A percentile compares a stretch with the other conserved stretches of the same genome.
These are phyloP conservation scores for Hypocreales sp. DNA, from an alignment of 2,329 filamentous ascomycete species.

Conservation along the genomic window DNA sequence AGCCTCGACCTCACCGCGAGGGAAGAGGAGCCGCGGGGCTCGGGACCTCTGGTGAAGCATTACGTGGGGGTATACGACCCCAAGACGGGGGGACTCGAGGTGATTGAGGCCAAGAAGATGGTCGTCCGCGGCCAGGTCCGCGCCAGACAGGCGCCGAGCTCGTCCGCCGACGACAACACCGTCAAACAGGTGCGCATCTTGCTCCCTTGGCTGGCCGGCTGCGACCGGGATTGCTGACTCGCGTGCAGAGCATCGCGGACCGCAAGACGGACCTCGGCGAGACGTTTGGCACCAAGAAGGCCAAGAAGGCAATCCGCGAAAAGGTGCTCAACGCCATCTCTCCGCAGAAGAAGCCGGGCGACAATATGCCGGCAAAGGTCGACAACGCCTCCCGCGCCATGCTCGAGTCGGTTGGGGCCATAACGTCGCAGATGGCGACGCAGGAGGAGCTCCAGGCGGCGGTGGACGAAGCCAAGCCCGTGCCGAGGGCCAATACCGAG, in stretches of 20 bases:
- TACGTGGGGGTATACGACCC: conserved; percentile 52
- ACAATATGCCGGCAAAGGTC: conserved; percentile 29
- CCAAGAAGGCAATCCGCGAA: conserved; percentile 59
- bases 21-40: conserved; percentile 22
- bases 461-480: conserved; percentile 54
- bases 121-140: conserved; percentile 41
- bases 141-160: conserved; percentile 33
- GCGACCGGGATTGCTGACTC: too few species aligned
- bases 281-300: conserved; percentile 75
- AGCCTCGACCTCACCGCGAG: conserved; percentile 44
- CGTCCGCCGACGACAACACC: conserved; percentile 23
- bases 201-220: neutral
- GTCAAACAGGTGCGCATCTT: conserved; percentile 12
- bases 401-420: conserved; percentile 45
- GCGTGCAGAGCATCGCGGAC: conserved; percentile 40
- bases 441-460: conserved; percentile 48
- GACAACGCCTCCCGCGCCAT: conserved; percentile 42
- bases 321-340: conserved; percentile 57
- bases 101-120: conserved; percentile 51
- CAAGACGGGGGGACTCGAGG: conserved; percentile 38
- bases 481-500: conserved; percentile 52
- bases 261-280: conserved; percentile 56
- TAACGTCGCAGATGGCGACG: conserved; percentile 51
- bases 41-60: conserved; percentile 34
- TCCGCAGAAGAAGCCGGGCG: conserved; percentile 18